Conservation (phyloP, 140 eudicot genomes). For the Flaveria floridana region DNA sequence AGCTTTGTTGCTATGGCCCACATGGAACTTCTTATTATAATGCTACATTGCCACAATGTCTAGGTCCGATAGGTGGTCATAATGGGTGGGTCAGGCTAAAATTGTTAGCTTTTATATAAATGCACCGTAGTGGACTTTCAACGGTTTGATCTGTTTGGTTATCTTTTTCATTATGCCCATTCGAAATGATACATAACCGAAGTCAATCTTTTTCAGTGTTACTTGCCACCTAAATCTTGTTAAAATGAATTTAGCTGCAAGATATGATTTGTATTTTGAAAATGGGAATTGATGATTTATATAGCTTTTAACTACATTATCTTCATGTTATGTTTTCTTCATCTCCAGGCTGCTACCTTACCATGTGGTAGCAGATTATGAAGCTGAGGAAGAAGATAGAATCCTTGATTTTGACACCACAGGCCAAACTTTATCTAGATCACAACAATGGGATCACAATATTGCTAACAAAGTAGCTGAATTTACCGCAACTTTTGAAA, state of each 20-base stretch:
- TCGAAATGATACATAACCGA: too few species aligned
- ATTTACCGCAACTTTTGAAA: slow-evolving; percentile 73
- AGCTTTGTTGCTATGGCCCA: too few species aligned
- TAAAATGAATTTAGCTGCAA: neutral
- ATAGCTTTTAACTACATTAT: neutral
- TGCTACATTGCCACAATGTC: neutral
- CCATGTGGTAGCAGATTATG: slow-evolving; percentile 88
- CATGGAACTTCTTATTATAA: too few species aligned
- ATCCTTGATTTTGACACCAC: slow-evolving; percentile 69
- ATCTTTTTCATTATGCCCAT: too few species aligned
- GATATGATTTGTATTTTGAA: neutral
- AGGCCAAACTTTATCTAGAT: slow-evolving; percentile 67
- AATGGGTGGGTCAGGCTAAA: neutral
- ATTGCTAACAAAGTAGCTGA: slow-evolving; percentile 78
- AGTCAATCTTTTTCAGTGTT: too few species aligned
- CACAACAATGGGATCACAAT: slow-evolving; percentile 89
- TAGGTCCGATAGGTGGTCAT: neutral
- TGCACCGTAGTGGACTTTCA: too few species aligned
- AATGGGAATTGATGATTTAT: neutral
- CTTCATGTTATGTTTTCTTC: slow-evolving; percentile 1
- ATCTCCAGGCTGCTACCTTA: slow-evolving; percentile 72
- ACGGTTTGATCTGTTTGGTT: too few species aligned
- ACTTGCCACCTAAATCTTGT: too few species aligned
- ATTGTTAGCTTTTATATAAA: neutral
- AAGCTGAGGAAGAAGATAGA: slow-evolving; percentile 84